Evolutionary conservation across 148 eudicot species (phyloP).

Genomic region (Dianthus caryophyllus): DNA sequence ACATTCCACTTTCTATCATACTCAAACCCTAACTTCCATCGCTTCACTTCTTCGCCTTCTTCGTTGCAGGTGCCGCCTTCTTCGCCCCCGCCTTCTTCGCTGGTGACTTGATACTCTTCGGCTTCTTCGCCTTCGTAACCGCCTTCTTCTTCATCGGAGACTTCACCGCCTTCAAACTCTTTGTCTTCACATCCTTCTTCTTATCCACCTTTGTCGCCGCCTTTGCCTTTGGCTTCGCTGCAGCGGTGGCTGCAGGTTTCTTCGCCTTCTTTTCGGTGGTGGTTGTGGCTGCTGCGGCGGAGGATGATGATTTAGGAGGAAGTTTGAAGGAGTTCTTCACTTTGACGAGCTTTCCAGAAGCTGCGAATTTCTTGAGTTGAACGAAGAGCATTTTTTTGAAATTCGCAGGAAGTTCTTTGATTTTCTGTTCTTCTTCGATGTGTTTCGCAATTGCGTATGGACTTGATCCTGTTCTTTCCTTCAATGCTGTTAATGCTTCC

Average conservation of each 20-base stretch:
- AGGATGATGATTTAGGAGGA: conserved; percentile 29
- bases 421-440: conserved; percentile 72
- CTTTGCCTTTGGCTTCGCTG: not conserved
- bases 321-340: conserved; percentile 72
- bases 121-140: conserved; percentile 21
- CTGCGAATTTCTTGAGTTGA: conserved; percentile 60
- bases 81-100: conserved; percentile 27
- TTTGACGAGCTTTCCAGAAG: conserved; percentile 53
- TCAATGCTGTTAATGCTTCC: conserved; percentile 58
- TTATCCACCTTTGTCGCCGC: not conserved
- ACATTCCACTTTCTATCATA: conserved; percentile 6
- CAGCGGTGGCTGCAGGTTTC: conserved; percentile 23
- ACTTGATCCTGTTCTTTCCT: conserved; percentile 83
- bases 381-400: conserved; percentile 51
- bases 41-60: conserved; percentile 23
- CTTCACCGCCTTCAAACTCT: conserved; percentile 18
- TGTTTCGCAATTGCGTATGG: conserved; percentile 68
- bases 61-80: conserved; percentile 11
- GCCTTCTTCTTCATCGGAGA: conserved; percentile 32
- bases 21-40: not conserved
- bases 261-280: conserved; percentile 6
- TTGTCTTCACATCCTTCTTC: conserved; percentile 21
- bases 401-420: conserved; percentile 39
- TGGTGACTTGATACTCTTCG: conserved; percentile 29
- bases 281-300: not conserved